A percentile compares a stretch with the other conserved stretches of the same genome.
Evolutionary conservation across 2,329 filamentous ascomycete genomes (phyloP).

Genomic region (Eutypa lata): DNA sequence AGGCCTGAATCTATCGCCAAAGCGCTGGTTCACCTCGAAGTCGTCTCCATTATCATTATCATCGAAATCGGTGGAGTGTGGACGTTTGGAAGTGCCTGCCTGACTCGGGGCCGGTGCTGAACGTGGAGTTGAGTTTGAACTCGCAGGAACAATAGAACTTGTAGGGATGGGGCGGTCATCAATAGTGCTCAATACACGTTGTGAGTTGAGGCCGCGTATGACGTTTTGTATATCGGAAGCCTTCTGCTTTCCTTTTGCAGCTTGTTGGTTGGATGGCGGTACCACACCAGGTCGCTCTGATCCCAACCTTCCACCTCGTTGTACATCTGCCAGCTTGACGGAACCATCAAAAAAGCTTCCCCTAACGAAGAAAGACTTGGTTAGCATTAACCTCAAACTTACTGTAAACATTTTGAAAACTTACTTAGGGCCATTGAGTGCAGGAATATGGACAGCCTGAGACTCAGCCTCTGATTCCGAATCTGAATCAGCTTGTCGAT

Average conservation of each 20-base stretch:
- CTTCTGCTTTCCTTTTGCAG: constrained; percentile 8
- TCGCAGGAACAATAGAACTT: not conserved
- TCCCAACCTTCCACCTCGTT: constrained; percentile 11
- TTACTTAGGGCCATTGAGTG: constrained; percentile 12
- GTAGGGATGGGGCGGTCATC: not conserved
- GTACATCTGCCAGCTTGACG: constrained; percentile 17
- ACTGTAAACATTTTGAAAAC: constrained; percentile 3
- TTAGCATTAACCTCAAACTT: constrained; percentile 11
- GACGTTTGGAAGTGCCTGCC: constrained; percentile 4
- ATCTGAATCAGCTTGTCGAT: constrained; percentile 8
- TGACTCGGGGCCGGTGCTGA: not conserved
- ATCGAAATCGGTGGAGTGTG: constrained; percentile 1
- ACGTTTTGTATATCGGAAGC: constrained; percentile 11
- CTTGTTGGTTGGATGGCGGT: constrained; percentile 10
- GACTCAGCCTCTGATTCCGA: constrained; percentile 17
- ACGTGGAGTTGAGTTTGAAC: not conserved
- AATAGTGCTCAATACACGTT: constrained; percentile 9
- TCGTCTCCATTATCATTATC: constrained; percentile 8
- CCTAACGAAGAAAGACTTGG: constrained; percentile 9
- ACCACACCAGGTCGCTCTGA: not conserved
- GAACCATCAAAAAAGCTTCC: constrained; percentile 20
- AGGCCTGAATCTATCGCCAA: constrained; percentile 12
- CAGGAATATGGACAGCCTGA: constrained; percentile 15
- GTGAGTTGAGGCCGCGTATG: constrained; percentile 18
- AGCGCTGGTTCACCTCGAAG: constrained; percentile 23